A percentile compares a stretch with the other conserved stretches of the same genome.
phyloP scores from a whole-genome alignment of 2,329 filamentous ascomycete genomes.

The Rhynchosporium graminicola region DNA sequence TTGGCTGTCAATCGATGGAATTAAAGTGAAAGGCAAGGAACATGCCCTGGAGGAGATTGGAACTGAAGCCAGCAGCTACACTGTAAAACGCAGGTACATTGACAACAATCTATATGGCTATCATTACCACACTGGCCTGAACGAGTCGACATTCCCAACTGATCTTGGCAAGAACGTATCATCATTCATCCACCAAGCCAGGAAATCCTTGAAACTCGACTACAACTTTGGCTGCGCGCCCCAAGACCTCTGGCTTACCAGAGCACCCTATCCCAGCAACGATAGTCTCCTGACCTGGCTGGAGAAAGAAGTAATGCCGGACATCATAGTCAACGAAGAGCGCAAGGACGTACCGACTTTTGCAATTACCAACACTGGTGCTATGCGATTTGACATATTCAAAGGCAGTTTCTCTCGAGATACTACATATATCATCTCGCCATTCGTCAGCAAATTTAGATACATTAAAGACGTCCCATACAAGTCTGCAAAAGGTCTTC shows the following conservation, averaged over 20 bases:
- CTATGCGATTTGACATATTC: slow-evolving; percentile 94
- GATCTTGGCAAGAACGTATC: slow-evolving; percentile 72
- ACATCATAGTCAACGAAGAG: slow-evolving; percentile 58
- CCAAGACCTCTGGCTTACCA: slow-evolving; percentile 76
- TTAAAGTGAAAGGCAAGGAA: slow-evolving; percentile 36
- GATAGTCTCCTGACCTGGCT: slow-evolving; percentile 83
- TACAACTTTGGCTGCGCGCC: slow-evolving; percentile 81
- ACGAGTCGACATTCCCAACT: slow-evolving; percentile 74
- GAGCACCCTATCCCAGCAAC: slow-evolving; percentile 70
- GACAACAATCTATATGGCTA: slow-evolving; percentile 90
- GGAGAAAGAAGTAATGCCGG: slow-evolving; percentile 71
- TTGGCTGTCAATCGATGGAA: slow-evolving; percentile 82
- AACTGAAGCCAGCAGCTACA: slow-evolving; percentile 44
- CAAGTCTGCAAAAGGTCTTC: slow-evolving; percentile 67
- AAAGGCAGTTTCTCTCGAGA: slow-evolving; percentile 88
- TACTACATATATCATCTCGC: slow-evolving; percentile 81
- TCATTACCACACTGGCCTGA: slow-evolving; percentile 75
- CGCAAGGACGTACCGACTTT: slow-evolving; percentile 65
- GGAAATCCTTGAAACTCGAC: slow-evolving; percentile 72
- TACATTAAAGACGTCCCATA: slow-evolving; percentile 83
- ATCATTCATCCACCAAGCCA: slow-evolving; percentile 66
- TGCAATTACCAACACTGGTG: slow-evolving; percentile 83
- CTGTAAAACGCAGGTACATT: slow-evolving; percentile 81
- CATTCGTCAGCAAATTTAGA: slow-evolving; percentile 78
- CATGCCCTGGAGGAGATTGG: slow-evolving; percentile 36